Base-by-base conservation (phyloP, 352 stramenopile genomes). In the Globisporangium barbulae region DNA sequence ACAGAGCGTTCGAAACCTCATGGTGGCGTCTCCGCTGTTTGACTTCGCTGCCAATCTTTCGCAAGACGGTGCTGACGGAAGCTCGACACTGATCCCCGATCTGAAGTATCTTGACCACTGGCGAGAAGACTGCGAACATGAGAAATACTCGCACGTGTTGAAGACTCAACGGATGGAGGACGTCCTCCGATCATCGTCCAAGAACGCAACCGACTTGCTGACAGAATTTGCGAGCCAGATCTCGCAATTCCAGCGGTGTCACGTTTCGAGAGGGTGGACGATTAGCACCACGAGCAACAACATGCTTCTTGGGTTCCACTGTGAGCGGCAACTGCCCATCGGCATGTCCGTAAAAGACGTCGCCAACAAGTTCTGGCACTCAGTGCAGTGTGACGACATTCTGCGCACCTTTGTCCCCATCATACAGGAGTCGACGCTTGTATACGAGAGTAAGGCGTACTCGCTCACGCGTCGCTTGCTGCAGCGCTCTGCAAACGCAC, bases 381-480 rank as follows among this genome's bases (percentile, higher is more conserved):
- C 74, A 5, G 31, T 90, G 2, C 72, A 86, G 58, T 61, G 64
- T 5, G 83, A 92, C 42, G 81, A 90, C 63, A 73, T 92, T 7
- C 63, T 89, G 10, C 81, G 79, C 15, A 87, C 78, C 0, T 92
- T 89, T 53, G 58, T 79, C 6, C 78, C 81, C 3, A 45, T 85
- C 3, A 65, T 90, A 17, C 74, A 82, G 37, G 81, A 89, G 28
- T 81, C 74, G 1, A 72, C 68, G 15, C 50, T 74, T 8, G 71
- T 74, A 0, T 68, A 78, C 25, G 68, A 82, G 48, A 58, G 69
- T 21, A 56, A 59, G 3, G 56, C 75, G 5, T 63, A 49, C n/a
- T 76, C 69, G 5, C 53, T 81, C 2, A 72, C 61, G 5, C 71
- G 74, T 5, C 76, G 77, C 12, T 47, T 85, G 19, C 17, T 91